Evolutionary conservation across 1,284 basidiomycete species (phyloP).

Genomic region (Apiotrichum akiyoshidainum): DNA sequence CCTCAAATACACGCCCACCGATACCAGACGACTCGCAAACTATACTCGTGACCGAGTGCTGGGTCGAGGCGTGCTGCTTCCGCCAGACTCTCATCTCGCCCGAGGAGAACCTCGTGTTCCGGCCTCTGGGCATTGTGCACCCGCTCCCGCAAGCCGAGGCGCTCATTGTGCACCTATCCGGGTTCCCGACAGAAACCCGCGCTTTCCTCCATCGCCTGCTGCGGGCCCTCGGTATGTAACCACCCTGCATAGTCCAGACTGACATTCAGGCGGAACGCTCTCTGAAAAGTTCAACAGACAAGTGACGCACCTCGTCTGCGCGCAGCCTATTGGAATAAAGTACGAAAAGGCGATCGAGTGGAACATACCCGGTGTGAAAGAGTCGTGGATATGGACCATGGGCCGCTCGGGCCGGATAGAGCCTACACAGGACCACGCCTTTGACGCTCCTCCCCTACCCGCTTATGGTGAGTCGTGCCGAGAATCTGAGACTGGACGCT

Average conservation of each 20-base stretch:
- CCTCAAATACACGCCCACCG: background rate
- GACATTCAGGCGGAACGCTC: conserved; percentile 25
- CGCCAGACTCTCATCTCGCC: conserved; percentile 34
- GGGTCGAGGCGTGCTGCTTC: conserved; percentile 47
- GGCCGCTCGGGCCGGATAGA: conserved; percentile 31
- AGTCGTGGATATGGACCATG: conserved; percentile 41
- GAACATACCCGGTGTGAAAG: conserved; percentile 36
- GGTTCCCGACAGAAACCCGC: conserved; percentile 32
- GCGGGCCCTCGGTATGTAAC: conserved; percentile 34
- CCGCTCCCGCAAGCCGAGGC: conserved; percentile 34
- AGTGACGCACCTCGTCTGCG: conserved; percentile 42
- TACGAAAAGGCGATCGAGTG: conserved; percentile 38
- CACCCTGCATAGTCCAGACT: background rate
- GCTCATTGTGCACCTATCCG: conserved; percentile 38
- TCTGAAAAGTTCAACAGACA: conserved; percentile 32
- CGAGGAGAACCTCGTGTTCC: conserved; percentile 40
- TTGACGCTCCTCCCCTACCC: conserved; percentile 10
- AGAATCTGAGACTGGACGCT: too few relatives aligned
- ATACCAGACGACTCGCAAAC: conserved; percentile 4
- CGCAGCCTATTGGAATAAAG: conserved; percentile 30
- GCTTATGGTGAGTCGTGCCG: background rate
- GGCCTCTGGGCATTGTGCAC: conserved; percentile 32
- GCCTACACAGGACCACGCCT: conserved; percentile 18
- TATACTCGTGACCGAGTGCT: conserved; percentile 46
- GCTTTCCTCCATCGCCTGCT: conserved; percentile 40